These are phyloP conservation scores for Collybiopsis luxurians DNA, from an alignment of 768 basidiomycete species.

Conservation along the genomic window DNA sequence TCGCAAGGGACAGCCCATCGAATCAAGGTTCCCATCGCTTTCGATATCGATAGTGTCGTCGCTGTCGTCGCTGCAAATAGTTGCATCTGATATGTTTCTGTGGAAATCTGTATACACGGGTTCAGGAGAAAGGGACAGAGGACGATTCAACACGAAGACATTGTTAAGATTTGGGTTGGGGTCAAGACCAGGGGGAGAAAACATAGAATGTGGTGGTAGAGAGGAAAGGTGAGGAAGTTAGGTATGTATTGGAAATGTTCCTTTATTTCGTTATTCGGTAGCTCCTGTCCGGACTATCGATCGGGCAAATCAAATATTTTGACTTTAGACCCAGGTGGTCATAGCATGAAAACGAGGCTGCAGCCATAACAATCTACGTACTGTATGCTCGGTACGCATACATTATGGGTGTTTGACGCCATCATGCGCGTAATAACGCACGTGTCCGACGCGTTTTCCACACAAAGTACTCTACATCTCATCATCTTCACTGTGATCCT, in stretches of 20 bases:
- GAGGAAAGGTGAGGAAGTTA: neutral
- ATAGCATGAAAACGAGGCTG: too few relatives aligned
- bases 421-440: neutral
- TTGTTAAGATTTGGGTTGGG: too few relatives aligned
- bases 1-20: constrained; percentile 5
- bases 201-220: neutral
- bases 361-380: too few relatives aligned
- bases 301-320: neutral
- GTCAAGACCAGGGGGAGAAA: neutral
- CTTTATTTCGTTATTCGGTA: too few relatives aligned
- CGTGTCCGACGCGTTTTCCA: neutral
- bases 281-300: too few relatives aligned
- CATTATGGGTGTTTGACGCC: too few relatives aligned
- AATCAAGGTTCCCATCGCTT: neutral
- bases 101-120: neutral
- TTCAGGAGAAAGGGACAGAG: neutral
- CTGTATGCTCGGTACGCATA: too few relatives aligned
- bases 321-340: too few relatives aligned
- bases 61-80: neutral
- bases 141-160: neutral
- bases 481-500: neutral
- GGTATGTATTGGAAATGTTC: too few relatives aligned
- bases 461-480: neutral
- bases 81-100: neutral
- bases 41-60: constrained; percentile 4